Conservation (phyloP, 2,329 filamentous ascomycete species). For the Pseudonectria buxi region DNA sequence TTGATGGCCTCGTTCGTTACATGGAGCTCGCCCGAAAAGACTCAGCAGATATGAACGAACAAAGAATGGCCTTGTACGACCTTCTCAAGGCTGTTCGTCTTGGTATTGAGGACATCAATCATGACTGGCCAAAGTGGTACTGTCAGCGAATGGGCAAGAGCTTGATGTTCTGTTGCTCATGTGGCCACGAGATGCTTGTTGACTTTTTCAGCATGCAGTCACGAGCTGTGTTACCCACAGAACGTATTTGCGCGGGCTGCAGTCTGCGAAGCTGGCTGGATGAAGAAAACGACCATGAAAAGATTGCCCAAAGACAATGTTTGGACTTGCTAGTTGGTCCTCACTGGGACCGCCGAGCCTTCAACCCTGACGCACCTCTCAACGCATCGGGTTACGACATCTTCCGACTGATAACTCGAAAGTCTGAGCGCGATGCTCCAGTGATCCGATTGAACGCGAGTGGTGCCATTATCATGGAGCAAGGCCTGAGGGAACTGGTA, state of each 20-base stretch:
- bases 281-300: slow-evolving; percentile 24
- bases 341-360: slow-evolving; percentile 15
- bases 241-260: slow-evolving; percentile 25
- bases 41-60: not conserved
- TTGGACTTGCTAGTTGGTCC: slow-evolving; percentile 19
- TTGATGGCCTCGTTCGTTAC: slow-evolving; percentile 28
- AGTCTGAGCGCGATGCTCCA: slow-evolving; percentile 2
- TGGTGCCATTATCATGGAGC: slow-evolving; percentile 8
- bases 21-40: slow-evolving; percentile 11
- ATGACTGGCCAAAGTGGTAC: slow-evolving; percentile 21
- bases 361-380: slow-evolving; percentile 29
- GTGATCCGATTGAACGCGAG: slow-evolving; percentile 3
- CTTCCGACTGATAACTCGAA: slow-evolving; percentile 14
- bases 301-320: slow-evolving; percentile 8
- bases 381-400: slow-evolving; percentile 9
- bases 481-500: slow-evolving; percentile 7
- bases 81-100: slow-evolving; percentile 26
- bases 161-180: slow-evolving; percentile 27
- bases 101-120: slow-evolving; percentile 15
- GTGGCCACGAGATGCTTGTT: slow-evolving; percentile 26
- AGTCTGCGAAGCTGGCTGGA: slow-evolving; percentile 23
- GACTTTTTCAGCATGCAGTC: slow-evolving; percentile 21
- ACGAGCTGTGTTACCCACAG: slow-evolving; percentile 4
- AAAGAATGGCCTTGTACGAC: slow-evolving; percentile 23
- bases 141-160: slow-evolving; percentile 15